Conservation (phyloP, 257 asterid species). For the Scutellaria galericulata region DNA sequence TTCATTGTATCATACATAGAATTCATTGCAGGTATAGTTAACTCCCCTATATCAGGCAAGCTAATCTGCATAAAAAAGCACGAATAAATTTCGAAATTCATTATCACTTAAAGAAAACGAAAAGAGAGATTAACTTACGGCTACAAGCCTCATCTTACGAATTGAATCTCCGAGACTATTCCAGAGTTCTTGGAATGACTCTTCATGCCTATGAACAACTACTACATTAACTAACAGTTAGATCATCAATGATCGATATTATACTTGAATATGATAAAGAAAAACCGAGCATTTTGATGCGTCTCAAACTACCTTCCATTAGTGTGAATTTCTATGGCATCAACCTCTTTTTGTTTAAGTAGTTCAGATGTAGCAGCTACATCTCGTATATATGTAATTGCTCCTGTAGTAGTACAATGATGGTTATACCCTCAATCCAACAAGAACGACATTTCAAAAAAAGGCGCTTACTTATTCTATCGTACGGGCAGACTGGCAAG, state of each 20-base stretch:
- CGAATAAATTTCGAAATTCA: conserved; percentile 13
- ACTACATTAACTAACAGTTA: conserved; percentile 39
- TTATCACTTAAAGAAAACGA: background rate
- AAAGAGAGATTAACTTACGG: conserved; percentile 55
- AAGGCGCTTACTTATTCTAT: conserved; percentile 69
- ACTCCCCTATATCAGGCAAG: conserved; percentile 70
- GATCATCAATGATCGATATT: conserved; percentile 6
- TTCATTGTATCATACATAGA: conserved; percentile 70
- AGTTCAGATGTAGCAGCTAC: conserved; percentile 75
- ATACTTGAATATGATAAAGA: background rate
- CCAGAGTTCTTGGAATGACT: conserved; percentile 70
- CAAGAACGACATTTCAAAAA: background rate
- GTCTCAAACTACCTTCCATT: conserved; percentile 68
- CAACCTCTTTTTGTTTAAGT: conserved; percentile 62
- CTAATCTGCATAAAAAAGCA: conserved; percentile 62
- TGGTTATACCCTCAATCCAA: background rate
- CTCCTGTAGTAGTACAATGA: conserved; percentile 51
- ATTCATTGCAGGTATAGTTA: conserved; percentile 64
- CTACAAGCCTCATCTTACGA: conserved; percentile 71
- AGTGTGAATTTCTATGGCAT: conserved; percentile 93
- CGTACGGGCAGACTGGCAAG: conserved; percentile 88
- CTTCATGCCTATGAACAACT: conserved; percentile 52
- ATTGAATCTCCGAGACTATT: conserved; percentile 71
- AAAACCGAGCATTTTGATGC: background rate
- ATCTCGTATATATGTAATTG: conserved; percentile 69